phyloP scores from a whole-genome alignment of 2,329 filamentous ascomycete genomes.

The Colletotrichum musae region DNA sequence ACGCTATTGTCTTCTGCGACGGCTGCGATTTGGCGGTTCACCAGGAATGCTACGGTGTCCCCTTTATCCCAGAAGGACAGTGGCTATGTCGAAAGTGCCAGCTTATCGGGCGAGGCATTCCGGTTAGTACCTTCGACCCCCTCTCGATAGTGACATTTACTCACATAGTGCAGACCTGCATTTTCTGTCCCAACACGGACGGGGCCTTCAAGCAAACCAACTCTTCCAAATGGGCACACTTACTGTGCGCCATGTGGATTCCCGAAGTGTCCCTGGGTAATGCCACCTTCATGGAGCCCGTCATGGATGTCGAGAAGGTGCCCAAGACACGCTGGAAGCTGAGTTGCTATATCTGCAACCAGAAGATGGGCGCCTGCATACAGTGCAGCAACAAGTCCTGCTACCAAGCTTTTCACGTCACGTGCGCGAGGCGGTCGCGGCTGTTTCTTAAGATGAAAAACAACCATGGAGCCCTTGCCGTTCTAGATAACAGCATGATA shows the following conservation, averaged over 20 bases:
- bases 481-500: constrained; percentile 83
- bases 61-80: constrained; percentile 98
- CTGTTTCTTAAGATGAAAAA: constrained; percentile 98
- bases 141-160: background rate
- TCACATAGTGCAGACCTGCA: constrained; percentile 77
- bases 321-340: constrained; percentile 95
- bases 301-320: constrained; percentile 98
- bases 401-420: constrained; percentile 97
- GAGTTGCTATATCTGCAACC: constrained; percentile 95
- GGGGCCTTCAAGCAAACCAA: constrained; percentile 99
- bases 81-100: constrained; percentile 99
- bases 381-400: constrained; percentile 98
- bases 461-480: constrained; percentile 81
- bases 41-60: constrained; percentile 98
- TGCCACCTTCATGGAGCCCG: constrained; percentile 97
- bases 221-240: constrained; percentile 94
- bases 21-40: constrained; percentile 98
- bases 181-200: constrained; percentile 98
- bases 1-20: constrained; percentile 98
- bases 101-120: constrained; percentile 90
- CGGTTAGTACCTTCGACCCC: constrained; percentile 64
- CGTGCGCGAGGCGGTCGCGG: constrained; percentile 89
- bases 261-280: constrained; percentile 97
- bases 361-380: constrained; percentile 98
- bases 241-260: constrained; percentile 98